A percentile compares a stretch with the other conserved stretches of the same genome.
Conservation (phyloP, 139 green algal species). For the Asterochloris erici region DNA sequence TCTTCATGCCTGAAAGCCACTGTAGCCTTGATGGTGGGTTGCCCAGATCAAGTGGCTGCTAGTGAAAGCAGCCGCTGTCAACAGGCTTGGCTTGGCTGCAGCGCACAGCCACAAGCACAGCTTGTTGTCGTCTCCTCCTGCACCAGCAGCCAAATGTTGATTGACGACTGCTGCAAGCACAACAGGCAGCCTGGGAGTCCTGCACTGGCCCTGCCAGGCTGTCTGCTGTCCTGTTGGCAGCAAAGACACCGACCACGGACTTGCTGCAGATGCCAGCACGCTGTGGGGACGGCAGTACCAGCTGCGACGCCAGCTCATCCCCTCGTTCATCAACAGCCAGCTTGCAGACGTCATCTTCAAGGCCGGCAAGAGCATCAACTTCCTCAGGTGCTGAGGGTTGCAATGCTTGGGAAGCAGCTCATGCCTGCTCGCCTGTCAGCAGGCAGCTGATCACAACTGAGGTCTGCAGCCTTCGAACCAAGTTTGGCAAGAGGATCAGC, state of each 20-base stretch:
- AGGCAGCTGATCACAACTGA: too few relatives aligned
- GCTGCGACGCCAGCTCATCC: conserved; percentile 50
- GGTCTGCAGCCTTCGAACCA: too few relatives aligned
- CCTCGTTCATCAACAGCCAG: conserved; percentile 46
- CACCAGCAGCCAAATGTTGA: too few relatives aligned
- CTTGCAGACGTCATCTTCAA: conserved; percentile 77
- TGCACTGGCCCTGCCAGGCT: not conserved
- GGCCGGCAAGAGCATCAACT: conserved; percentile 90
- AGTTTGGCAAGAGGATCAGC: too few relatives aligned
- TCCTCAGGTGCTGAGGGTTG: conserved; percentile 51
- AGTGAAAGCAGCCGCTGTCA: not conserved
- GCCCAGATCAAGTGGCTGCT: not conserved
- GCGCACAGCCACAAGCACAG: too few relatives aligned
- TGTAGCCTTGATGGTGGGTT: not conserved
- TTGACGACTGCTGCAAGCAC: too few relatives aligned
- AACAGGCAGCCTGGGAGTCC: too few relatives aligned
- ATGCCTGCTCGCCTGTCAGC: too few relatives aligned
- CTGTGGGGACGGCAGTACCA: conserved; percentile 63
- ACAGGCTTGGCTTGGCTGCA: too few relatives aligned
- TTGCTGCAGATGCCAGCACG: conserved; percentile 23
- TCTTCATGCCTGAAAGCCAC: not conserved
- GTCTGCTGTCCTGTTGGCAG: not conserved
- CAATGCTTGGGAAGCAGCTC: too few relatives aligned
- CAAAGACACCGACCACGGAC: not conserved
- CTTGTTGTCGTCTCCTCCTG: too few relatives aligned